phyloP scores from a whole-genome alignment of 2,329 filamentous ascomycete genomes.

The Colletotrichum karsti region DNA sequence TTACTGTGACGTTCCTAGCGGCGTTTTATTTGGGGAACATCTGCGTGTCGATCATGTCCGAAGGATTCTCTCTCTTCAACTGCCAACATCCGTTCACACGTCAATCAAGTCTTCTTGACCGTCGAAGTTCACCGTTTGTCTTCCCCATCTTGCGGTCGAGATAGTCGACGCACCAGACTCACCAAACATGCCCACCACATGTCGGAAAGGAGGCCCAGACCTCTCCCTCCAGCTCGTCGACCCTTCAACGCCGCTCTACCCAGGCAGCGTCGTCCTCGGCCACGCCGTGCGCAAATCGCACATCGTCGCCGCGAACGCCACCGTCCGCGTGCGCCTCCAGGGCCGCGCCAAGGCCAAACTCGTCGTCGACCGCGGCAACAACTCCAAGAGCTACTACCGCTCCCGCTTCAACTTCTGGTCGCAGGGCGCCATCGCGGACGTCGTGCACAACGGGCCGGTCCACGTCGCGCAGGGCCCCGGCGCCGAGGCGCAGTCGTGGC shows the following conservation, averaged over 20 bases:
- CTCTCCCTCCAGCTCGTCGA: slow-evolving; percentile 1
- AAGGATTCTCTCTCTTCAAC: too few species aligned
- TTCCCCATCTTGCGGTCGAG: too few species aligned
- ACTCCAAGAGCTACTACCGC: slow-evolving; percentile 29
- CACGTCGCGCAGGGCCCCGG: slow-evolving; percentile 21
- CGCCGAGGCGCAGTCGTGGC: slow-evolving; percentile 34
- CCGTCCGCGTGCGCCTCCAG: slow-evolving; percentile 32
- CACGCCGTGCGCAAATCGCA: slow-evolving; percentile 31
- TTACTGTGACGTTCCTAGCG: too few species aligned
- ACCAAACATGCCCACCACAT: background rate
- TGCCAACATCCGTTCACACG: too few species aligned
- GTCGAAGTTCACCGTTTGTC: too few species aligned
- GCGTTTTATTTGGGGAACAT: too few species aligned
- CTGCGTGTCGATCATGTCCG: too few species aligned
- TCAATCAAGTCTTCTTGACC: too few species aligned
- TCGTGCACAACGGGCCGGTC: slow-evolving; percentile 35
- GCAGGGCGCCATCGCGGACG: slow-evolving; percentile 10
- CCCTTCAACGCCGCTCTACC: slow-evolving; percentile 4
- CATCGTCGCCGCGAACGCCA: slow-evolving; percentile 32
- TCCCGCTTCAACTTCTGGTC: slow-evolving; percentile 36
- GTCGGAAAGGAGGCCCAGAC: background rate
- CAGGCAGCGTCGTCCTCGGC: slow-evolving; percentile 38
- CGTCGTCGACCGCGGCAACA: slow-evolving; percentile 13
- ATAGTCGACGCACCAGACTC: too few species aligned
- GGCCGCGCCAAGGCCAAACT: slow-evolving; percentile 39